Conservation (phyloP, 257 asterid species). For the Ocimum tenuiflorum region DNA sequence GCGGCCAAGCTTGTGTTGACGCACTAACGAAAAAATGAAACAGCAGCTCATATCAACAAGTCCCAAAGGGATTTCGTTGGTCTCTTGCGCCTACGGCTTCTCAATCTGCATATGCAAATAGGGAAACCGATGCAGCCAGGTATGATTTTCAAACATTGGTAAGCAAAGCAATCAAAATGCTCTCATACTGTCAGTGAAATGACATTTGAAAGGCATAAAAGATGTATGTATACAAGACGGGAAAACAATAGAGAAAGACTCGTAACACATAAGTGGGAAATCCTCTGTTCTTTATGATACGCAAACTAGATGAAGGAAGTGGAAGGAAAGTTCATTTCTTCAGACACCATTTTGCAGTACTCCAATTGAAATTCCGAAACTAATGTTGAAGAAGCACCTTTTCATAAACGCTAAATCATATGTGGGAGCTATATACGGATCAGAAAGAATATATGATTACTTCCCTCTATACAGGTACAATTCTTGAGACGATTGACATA, state of each 20-base stretch:
- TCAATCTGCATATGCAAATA: constrained; percentile 31
- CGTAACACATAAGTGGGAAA: too few relatives aligned
- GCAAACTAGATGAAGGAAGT: neutral
- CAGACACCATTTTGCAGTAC: too few relatives aligned
- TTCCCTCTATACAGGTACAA: too few relatives aligned
- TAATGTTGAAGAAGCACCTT: too few relatives aligned
- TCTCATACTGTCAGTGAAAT: neutral
- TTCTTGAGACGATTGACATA: too few relatives aligned
- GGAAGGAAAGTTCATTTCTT: neutral
- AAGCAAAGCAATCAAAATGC: neutral
- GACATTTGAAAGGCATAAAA: neutral
- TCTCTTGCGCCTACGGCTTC: constrained; percentile 22
- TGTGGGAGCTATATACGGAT: too few relatives aligned
- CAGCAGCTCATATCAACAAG: constrained; percentile 26
- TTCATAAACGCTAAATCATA: too few relatives aligned
- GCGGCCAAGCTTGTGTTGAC: constrained; percentile 7
- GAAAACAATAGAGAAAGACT: neutral
- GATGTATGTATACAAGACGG: neutral
- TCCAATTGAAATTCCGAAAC: too few relatives aligned
- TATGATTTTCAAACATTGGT: neutral
- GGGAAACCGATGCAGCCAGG: too few relatives aligned
- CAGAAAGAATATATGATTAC: too few relatives aligned
- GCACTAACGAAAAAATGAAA: constrained; percentile 4
- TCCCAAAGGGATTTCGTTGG: constrained; percentile 18
- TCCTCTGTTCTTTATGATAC: neutral